phyloP scores from a whole-genome alignment of 495 filamentous ascomycete genomes.

The Hypomontagnella submonticulosa region DNA sequence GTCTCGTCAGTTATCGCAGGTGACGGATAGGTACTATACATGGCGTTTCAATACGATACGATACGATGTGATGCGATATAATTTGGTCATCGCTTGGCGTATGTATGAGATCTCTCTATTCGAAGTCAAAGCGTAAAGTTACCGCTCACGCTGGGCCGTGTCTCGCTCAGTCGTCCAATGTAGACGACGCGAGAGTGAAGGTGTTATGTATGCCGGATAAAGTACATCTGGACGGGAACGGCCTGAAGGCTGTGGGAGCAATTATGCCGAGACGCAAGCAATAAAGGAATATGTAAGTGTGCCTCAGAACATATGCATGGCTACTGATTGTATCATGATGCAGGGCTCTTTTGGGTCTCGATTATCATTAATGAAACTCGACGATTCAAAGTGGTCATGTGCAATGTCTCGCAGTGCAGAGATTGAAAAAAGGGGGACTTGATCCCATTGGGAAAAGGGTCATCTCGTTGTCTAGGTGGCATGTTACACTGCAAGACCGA shows the following conservation, averaged over 20 bases:
- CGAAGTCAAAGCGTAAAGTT: background rate
- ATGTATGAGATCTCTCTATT: slow-evolving; percentile 2
- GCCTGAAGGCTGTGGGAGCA: slow-evolving; percentile 14
- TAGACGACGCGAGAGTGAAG: slow-evolving; percentile 13
- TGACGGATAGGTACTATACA: no score
- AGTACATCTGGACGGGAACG: slow-evolving; percentile 36
- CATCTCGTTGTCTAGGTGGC: slow-evolving; percentile 38
- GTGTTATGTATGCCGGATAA: slow-evolving; percentile 41
- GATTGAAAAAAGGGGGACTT: slow-evolving; percentile 33
- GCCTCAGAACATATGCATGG: slow-evolving; percentile 14
- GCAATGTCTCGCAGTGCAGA: slow-evolving; percentile 35
- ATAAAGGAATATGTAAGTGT: slow-evolving; percentile 34
- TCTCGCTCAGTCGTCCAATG: background rate
- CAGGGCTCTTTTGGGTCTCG: slow-evolving; percentile 27
- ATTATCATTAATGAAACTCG: slow-evolving; percentile 35
- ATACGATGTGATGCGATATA: slow-evolving; percentile 5
- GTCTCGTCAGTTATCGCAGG: slow-evolving; percentile 5
- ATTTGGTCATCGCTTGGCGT: slow-evolving; percentile 26
- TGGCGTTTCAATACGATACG: no score
- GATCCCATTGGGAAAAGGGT: slow-evolving; percentile 34
- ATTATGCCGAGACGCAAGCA: slow-evolving; percentile 40
- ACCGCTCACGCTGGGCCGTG: slow-evolving; percentile 3
- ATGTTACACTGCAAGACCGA: slow-evolving; percentile 46
- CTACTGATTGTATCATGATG: slow-evolving; percentile 26
- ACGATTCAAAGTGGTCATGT: slow-evolving; percentile 40